phyloP scores from a whole-genome alignment of 129 eudicot species.

The Pittosporum tobira region DNA sequence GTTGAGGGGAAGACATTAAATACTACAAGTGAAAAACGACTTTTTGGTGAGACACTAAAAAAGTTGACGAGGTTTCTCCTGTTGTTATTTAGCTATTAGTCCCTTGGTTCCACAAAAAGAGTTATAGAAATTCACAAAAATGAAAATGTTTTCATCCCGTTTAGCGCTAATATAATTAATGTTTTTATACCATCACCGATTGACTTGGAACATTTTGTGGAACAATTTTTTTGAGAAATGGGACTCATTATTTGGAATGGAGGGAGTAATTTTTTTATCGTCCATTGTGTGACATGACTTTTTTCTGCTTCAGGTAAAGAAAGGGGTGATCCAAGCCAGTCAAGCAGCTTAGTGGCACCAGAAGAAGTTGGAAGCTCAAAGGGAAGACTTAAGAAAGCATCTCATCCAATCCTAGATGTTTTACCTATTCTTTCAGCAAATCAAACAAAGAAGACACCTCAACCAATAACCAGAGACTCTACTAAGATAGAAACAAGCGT shows the following conservation, averaged over 20 bases:
- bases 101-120: not conserved
- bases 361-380: slow-evolving; percentile 15
- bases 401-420: not conserved
- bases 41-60: slow-evolving; percentile 17
- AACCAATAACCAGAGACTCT: slow-evolving; percentile 12
- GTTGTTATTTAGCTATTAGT: not conserved
- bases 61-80: not conserved
- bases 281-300: too few species aligned
- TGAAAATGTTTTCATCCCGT: too few species aligned
- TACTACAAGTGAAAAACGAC: slow-evolving; percentile 19
- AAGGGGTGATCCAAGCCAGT: not conserved
- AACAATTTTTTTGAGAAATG: too few species aligned
- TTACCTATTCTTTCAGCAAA: not conserved
- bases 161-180: too few species aligned
- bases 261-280: too few species aligned
- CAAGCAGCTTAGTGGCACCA: not conserved
- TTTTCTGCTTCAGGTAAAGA: slow-evolving; percentile 15
- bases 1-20: slow-evolving; percentile 20
- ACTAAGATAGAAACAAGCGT: not conserved
- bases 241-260: too few species aligned
- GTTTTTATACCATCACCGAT: too few species aligned
- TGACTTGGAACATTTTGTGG: too few species aligned
- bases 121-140: too few species aligned
- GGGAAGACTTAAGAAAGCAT: slow-evolving; percentile 1
- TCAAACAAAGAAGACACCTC: not conserved